Evolutionary conservation across 2,329 filamentous ascomycete genomes (phyloP).

Genomic region (Colletotrichum cordylinicola): DNA sequence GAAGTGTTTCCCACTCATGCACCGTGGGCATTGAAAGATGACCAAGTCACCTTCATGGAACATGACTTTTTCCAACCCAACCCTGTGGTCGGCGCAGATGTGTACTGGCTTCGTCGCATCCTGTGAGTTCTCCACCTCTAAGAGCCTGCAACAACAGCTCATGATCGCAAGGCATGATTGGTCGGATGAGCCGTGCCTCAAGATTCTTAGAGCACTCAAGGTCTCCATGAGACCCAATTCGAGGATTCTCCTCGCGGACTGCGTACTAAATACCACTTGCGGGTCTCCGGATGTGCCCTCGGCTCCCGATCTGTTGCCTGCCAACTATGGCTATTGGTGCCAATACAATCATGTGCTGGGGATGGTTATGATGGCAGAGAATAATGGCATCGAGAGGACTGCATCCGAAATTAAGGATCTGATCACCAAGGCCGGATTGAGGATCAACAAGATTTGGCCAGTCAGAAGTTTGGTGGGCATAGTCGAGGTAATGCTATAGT

Average conservation of each 20-base stretch:
- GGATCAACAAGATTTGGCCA: conserved; percentile 35
- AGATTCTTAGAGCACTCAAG: conserved; percentile 26
- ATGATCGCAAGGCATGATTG: conserved; percentile 32
- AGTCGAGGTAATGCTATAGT: conserved; percentile 24
- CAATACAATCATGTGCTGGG: conserved; percentile 37
- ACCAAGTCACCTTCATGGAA: conserved; percentile 25
- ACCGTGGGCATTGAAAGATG: background rate
- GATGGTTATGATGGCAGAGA: conserved; percentile 36
- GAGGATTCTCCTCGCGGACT: conserved; percentile 30
- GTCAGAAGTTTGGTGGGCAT: conserved; percentile 36
- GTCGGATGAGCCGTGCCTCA: conserved; percentile 37
- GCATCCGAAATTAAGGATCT: conserved; percentile 33
- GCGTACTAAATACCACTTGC: conserved; percentile 40
- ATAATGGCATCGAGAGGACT: conserved; percentile 41
- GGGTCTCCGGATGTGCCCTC: conserved; percentile 31
- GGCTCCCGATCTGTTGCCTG: conserved; percentile 35
- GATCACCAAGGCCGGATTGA: conserved; percentile 32
- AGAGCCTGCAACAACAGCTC: background rate
- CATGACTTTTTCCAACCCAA: conserved; percentile 39
- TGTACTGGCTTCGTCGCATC: conserved; percentile 37
- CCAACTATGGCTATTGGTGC: conserved; percentile 38
- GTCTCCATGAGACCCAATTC: conserved; percentile 23
- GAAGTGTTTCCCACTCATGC: conserved; percentile 36
- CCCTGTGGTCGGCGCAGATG: conserved; percentile 31
- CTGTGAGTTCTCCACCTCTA: background rate